Base-by-base conservation (phyloP, 768 basidiomycete species). In the Mycena kentingensis region DNA sequence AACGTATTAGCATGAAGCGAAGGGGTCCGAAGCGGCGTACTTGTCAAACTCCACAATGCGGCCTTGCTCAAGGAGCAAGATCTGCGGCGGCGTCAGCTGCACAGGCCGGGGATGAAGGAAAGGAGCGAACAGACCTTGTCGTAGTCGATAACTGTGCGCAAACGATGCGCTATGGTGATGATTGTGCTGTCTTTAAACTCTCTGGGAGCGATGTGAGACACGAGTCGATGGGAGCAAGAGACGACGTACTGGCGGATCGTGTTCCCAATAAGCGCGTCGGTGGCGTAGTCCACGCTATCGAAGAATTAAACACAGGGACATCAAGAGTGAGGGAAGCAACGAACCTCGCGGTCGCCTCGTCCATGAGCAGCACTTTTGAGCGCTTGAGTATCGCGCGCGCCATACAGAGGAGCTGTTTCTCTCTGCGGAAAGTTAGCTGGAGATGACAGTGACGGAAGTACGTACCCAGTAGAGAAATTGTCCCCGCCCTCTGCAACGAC, bases 381-480 rank as follows among this genome's bases (percentile, higher is more conserved):
- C 87, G 75, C 62, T 85, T 85, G 31, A 93, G 66, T 46, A 93
- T 88, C 3, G 90, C 90, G 39, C 90, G 78, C 7, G 90, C 90
- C 89, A 93, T 90, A 65, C 89, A 90, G 12, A 91, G 75, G 19
- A 93, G 68, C 67, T 93, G 90, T 62, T 90, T 91, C 70, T 92
- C 87, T 12, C 82, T 83, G 43, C 13, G 35, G 13, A 31, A 26
- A 35, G 35, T 46, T 42, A 34, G 7, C 41, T 16, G 26, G 48
- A 46, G 34, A 26, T 38, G 21, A 27, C 32, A 35, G 10, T 31
- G 43, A 12, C 46, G 37, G 46, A 32, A 18, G 38, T 4, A 64
- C 77, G 39, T 52, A 87, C 27, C 85, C 84, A 0, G 83, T 82
- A 0, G 84, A 87, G 62, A 89, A 89, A 69, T 89, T 90, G 13